Conservation (phyloP, 2,329 filamentous ascomycete species). For the Xylariomycetidae sp. region DNA sequence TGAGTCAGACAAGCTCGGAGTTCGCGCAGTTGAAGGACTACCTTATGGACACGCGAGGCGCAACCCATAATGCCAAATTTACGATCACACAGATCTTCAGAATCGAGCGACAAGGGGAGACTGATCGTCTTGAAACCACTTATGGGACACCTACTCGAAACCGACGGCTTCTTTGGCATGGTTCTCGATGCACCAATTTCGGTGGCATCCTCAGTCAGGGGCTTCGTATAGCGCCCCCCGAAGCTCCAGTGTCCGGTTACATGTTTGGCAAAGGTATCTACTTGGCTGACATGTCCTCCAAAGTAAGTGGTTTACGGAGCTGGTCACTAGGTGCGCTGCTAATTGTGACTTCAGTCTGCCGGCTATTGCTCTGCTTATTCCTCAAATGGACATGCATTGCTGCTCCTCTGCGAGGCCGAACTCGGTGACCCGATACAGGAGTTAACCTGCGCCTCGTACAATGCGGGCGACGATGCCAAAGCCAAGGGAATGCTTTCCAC, state of each 20-base stretch:
- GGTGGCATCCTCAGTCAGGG: slow-evolving; percentile 84
- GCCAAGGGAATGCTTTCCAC: slow-evolving; percentile 58
- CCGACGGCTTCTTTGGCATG: slow-evolving; percentile 80
- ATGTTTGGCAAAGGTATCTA: slow-evolving; percentile 93
- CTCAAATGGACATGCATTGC: slow-evolving; percentile 64
- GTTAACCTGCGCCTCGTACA: slow-evolving; percentile 50
- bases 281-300: slow-evolving; percentile 77
- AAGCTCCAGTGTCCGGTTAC: slow-evolving; percentile 73
- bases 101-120: slow-evolving; percentile 69
- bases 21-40: slow-evolving; percentile 62
- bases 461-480: slow-evolving; percentile 59
- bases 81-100: slow-evolving; percentile 72
- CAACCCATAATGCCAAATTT: slow-evolving; percentile 58
- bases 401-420: slow-evolving; percentile 80
- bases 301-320: slow-evolving; percentile 29
- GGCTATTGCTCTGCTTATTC: slow-evolving; percentile 62
- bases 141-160: slow-evolving; percentile 50
- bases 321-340: slow-evolving; percentile 1
- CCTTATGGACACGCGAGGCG: slow-evolving; percentile 58
- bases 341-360: slow-evolving; percentile 44
- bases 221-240: slow-evolving; percentile 79
- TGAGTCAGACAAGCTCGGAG: slow-evolving; percentile 54
- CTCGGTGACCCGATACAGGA: slow-evolving; percentile 69
- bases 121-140: slow-evolving; percentile 57
- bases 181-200: slow-evolving; percentile 76